Base-by-base conservation (phyloP, 1,284 basidiomycete genomes). In the Ustilago crameri region DNA sequence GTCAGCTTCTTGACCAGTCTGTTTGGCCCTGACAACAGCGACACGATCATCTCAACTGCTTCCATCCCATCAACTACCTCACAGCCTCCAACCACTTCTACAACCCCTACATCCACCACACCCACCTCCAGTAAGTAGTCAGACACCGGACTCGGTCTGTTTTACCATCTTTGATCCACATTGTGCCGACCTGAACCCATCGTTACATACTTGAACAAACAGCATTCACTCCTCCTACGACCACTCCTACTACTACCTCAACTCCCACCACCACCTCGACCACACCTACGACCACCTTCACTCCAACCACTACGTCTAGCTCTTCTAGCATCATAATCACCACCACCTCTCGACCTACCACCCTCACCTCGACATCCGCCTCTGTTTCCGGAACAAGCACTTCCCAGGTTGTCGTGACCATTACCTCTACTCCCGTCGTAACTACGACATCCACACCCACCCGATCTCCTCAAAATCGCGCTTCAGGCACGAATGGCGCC, bases 401-500 rank as follows among this genome's bases (percentile, higher is more conserved):
- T 4, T 62, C 74, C 17, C 61, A 57, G 20, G 59, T 70, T 26
- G 59, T 68, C 22, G 37, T 62, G 34, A 69, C 65, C 17, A 57
- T 57, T 17, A 44, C 50, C 24, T 51, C 65, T 23, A 65, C 67
- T 5, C 60, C 55, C 17, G 62, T 71, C 5, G 68, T 71, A 26
- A 71, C 68, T 46, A 43, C 53, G 20, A 71, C 68, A 12, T 50
- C 58, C 8, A 47, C 62, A 15, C 52, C 62, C 32, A 38, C 23
- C 18, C 47, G 51, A 22, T 10, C 54, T 44, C n/a, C 51, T 32
- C 22, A 42, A 9, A 58, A 58, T 27, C 50, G 56, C 32, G 57
- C 73, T n/a, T 58, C 51, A 44, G 55, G 58, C 56, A 37, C 42
- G 63, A 80, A 80, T 49, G 72, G 53, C 3, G 78, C 64, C 20